Conservation (phyloP, 371 early-diverging fungal genomes). For the Mortierella sp. region DNA sequence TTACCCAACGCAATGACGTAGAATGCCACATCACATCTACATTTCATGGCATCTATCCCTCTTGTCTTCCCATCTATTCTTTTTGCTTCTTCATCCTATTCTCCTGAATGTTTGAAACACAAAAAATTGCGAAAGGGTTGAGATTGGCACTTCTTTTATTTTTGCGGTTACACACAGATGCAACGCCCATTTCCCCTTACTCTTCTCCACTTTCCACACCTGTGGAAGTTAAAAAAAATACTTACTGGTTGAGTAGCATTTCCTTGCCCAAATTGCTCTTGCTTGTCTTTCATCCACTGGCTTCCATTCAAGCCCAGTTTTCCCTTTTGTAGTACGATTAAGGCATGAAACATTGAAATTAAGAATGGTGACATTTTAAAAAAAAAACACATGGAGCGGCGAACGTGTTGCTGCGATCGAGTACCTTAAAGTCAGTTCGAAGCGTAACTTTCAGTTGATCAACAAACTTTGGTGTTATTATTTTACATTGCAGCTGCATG, state of each 20-base stretch:
- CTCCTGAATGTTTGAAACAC: constrained; percentile 29
- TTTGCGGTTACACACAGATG: background rate
- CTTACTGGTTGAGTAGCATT: too few species aligned
- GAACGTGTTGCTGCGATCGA: background rate
- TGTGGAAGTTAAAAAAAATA: too few species aligned
- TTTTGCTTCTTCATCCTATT: background rate
- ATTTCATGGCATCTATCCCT: background rate
- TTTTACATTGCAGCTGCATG: too few species aligned
- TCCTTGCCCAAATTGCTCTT: too few species aligned
- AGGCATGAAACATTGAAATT: too few species aligned
- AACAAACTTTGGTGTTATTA: too few species aligned
- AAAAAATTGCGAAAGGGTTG: background rate
- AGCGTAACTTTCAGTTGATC: too few species aligned
- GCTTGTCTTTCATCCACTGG: too few species aligned
- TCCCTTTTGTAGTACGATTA: too few species aligned
- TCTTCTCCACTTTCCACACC: background rate
- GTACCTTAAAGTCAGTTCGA: too few species aligned
- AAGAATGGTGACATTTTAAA: too few species aligned
- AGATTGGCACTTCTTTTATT: background rate
- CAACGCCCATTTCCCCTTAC: background rate
- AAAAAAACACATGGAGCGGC: background rate
- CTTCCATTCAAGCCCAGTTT: too few species aligned
- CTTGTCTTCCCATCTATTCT: background rate
- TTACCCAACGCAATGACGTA: background rate
- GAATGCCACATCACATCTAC: background rate